Conservation (phyloP, 441 rosid species). For the Brassica balearica region DNA sequence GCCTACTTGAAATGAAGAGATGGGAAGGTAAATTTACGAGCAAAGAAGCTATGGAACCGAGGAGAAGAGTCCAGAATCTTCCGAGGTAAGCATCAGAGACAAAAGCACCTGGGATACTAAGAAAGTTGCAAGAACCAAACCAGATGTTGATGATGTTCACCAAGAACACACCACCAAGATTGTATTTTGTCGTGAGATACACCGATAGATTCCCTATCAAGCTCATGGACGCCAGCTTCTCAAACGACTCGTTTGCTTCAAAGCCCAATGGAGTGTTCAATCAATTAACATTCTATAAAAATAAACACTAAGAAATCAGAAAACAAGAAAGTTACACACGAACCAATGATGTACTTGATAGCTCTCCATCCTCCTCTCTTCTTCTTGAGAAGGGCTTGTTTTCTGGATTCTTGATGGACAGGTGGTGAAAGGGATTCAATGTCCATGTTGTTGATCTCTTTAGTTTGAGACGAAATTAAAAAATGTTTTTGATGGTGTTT, state of each 20-base stretch:
- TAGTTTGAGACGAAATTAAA: slow-evolving; percentile 3
- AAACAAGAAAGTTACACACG: background rate
- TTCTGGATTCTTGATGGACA: slow-evolving; percentile 25
- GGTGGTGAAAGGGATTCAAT: slow-evolving; percentile 26
- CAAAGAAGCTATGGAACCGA: slow-evolving; percentile 54
- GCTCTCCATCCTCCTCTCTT: slow-evolving; percentile 55
- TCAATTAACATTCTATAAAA: background rate
- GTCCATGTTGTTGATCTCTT: slow-evolving; percentile 30
- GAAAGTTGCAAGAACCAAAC: slow-evolving; percentile 58
- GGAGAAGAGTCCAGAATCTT: slow-evolving; percentile 54
- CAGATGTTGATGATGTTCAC: slow-evolving; percentile 56
- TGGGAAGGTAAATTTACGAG: slow-evolving; percentile 45
- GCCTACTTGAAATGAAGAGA: background rate
- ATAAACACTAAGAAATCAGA: too few relatives aligned
- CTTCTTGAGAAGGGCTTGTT: slow-evolving; percentile 15
- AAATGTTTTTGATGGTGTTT: slow-evolving; percentile 11
- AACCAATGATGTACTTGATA: slow-evolving; percentile 51
- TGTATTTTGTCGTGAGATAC: slow-evolving; percentile 55
- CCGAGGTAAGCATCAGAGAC: slow-evolving; percentile 63
- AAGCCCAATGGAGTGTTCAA: background rate
- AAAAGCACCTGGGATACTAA: slow-evolving; percentile 59
- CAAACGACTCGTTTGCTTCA: slow-evolving; percentile 65
- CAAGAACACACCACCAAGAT: slow-evolving; percentile 54
- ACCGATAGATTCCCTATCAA: slow-evolving; percentile 54
- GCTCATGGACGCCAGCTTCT: slow-evolving; percentile 71